These are phyloP conservation scores for Magnusiomyces suaveolens DNA, from an alignment of 1,139 yeast genomes.

Conservation along the genomic window DNA sequence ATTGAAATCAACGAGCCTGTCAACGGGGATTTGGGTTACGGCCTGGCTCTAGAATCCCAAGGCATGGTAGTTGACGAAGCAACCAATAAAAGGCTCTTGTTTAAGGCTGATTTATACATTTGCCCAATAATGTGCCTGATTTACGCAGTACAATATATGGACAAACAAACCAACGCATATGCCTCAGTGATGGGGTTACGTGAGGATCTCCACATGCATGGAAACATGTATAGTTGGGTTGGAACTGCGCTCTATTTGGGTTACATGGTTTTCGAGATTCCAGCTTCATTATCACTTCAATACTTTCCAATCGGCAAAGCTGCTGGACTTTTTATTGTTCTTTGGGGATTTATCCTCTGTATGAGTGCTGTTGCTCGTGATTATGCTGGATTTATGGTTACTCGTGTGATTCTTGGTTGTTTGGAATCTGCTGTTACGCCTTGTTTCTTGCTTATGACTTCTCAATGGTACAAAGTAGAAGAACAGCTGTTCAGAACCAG, in stretches of 20 bases:
- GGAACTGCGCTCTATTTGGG: background rate
- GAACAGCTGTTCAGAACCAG: background rate
- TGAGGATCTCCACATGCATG: background rate
- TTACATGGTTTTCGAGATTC: background rate
- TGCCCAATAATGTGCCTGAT: background rate
- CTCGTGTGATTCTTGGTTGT: background rate
- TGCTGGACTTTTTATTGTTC: background rate
- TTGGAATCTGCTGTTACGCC: background rate
- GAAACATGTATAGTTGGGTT: background rate
- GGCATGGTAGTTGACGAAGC: background rate
- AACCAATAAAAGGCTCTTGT: background rate
- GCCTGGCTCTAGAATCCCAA: background rate
- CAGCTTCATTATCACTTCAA: background rate
- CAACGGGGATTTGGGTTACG: background rate
- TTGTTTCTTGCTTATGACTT: background rate
- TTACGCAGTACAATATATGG: background rate
- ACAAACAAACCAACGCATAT: background rate
- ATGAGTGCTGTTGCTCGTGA: background rate
- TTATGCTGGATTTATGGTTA: background rate
- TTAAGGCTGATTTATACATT: background rate
- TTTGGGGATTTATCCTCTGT: background rate
- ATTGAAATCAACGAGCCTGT: background rate
- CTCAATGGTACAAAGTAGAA: background rate
- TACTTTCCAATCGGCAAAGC: background rate
- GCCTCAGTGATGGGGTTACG: background rate